Base-by-base conservation (phyloP, 2,329 filamentous ascomycete genomes). In the Neonectria ditissima region DNA sequence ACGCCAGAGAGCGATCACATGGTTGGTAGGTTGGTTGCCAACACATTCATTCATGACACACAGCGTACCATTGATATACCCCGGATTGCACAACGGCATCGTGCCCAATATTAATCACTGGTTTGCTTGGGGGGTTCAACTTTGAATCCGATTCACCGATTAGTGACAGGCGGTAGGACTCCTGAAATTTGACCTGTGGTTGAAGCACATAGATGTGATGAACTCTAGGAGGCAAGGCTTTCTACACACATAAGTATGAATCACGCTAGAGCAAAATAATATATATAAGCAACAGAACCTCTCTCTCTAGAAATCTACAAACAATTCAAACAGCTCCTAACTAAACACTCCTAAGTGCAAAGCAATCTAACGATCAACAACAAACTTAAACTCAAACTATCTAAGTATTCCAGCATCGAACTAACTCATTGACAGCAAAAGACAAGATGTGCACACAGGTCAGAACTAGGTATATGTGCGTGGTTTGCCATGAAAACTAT, bases 21-120 rank as follows among this genome's bases (percentile, higher is more conserved):
- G 28, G 59, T 61, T 56, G 28, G 59, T 61, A 37, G 45, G 45
- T 62, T 56, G 22, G 45, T 62, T 56, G 22, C 28, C 24, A 34
- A 41, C 55, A 9, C 34, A 62, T 54, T 34, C 52, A 61, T 13
- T 56, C 37, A n/a, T 47, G 26, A 43, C 30, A 8, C 39, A 30
- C 43, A 30, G 24, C 34, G 37, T 44, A 16, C 10, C 47, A 30
- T 18, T 44, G 18, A 6, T 14, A 14, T 18, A 39, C 45, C 16
- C 45, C 48, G 11, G 11, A 20, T 22, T 24, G 28, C n/a, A 18
- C 53, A 11, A 48, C 44, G 26, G 16, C 10, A 24, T 44, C 4
- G 24, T 44, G 7, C 5, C 37, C 51, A 20, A 37, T 5, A 2
- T 5, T n/a, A 37, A 1, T n/a, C 5, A 37, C 34, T 14, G 14